These are phyloP conservation scores for Coniferiporia weirii DNA, from an alignment of 1,284 basidiomycete genomes.

Conservation along the genomic window DNA sequence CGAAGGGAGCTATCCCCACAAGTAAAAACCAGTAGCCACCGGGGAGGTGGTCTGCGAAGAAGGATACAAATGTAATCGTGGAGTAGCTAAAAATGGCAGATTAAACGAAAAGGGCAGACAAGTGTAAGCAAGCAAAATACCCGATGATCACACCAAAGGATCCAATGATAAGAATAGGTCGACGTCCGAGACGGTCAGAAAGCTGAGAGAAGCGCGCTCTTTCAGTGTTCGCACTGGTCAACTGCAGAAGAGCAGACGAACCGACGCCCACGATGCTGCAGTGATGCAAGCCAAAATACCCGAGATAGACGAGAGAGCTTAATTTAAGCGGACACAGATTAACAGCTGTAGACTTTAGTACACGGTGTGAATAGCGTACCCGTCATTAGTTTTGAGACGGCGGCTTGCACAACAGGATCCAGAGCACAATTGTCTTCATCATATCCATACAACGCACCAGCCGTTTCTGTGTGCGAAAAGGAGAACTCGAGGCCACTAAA, in stretches of 20 bases:
- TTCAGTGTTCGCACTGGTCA: not conserved
- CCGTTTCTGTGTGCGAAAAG: not conserved
- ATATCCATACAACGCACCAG: not conserved
- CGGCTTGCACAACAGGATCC: conserved; percentile 69
- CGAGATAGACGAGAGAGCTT: conserved; percentile 60
- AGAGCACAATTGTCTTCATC: conserved; percentile 44
- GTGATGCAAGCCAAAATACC: conserved; percentile 72
- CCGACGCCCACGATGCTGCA: conserved; percentile 82
- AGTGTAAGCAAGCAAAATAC: conserved; percentile 27
- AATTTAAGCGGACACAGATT: conserved; percentile 7
- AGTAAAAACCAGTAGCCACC: conserved; percentile 82
- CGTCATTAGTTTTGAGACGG: conserved; percentile 62
- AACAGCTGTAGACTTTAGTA: not conserved
- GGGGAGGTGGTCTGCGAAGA: conserved; percentile 56
- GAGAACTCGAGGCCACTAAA: not conserved
- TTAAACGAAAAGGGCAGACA: not conserved
- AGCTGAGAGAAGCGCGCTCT: conserved; percentile 36
- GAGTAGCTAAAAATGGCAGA: conserved; percentile 39
- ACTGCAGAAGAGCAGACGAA: conserved; percentile 30
- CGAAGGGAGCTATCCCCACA: conserved; percentile 68
- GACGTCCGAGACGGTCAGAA: conserved; percentile 79
- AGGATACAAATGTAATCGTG: conserved; percentile 61
- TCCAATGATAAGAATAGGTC: conserved; percentile 56
- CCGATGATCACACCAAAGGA: conserved; percentile 54
- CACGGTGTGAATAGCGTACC: conserved; percentile 25